Evolutionary conservation across 768 basidiomycete species (phyloP).

Genomic region (Psilocybe tampanensis): DNA sequence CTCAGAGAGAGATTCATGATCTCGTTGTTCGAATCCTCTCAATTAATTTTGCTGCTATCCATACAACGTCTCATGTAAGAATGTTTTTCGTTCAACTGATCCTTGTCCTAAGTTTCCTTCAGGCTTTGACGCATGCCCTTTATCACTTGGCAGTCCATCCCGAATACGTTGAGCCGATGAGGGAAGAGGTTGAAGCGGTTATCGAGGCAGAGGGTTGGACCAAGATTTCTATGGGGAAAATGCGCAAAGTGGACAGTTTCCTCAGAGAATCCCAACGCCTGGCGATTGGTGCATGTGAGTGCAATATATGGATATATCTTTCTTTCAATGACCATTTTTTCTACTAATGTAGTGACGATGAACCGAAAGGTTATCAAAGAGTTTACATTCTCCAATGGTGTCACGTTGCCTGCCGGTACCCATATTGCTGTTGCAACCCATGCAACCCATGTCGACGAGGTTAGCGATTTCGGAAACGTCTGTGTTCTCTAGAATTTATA

Average conservation of each 20-base stretch:
- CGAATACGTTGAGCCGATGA: constrained; percentile 34
- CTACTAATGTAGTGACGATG: constrained; percentile 19
- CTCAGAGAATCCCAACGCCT: constrained; percentile 38
- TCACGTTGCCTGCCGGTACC: constrained; percentile 39
- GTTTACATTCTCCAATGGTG: constrained; percentile 47
- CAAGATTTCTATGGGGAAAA: constrained; percentile 35
- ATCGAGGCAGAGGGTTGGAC: constrained; percentile 39
- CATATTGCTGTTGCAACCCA: constrained; percentile 30
- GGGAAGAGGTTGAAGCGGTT: constrained; percentile 45
- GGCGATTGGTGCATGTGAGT: constrained; percentile 8
- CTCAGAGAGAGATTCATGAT: constrained; percentile 17
- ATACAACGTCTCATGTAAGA: constrained; percentile 22
- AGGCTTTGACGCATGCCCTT: constrained; percentile 41
- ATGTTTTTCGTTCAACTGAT: not conserved
- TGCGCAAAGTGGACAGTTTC: constrained; percentile 49
- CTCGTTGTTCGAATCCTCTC: constrained; percentile 24
- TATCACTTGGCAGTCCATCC: constrained; percentile 40
- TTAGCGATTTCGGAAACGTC: not conserved
- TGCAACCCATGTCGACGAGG: constrained; percentile 31
- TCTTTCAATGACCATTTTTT: not conserved
- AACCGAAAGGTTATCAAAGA: constrained; percentile 37
- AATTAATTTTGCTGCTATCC: constrained; percentile 33
- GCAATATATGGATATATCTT: not conserved
- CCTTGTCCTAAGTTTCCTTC: constrained; percentile 3
- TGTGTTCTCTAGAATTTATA: not conserved